phyloP scores from a whole-genome alignment of 441 rosid species.

The Gossypium davidsonii region DNA sequence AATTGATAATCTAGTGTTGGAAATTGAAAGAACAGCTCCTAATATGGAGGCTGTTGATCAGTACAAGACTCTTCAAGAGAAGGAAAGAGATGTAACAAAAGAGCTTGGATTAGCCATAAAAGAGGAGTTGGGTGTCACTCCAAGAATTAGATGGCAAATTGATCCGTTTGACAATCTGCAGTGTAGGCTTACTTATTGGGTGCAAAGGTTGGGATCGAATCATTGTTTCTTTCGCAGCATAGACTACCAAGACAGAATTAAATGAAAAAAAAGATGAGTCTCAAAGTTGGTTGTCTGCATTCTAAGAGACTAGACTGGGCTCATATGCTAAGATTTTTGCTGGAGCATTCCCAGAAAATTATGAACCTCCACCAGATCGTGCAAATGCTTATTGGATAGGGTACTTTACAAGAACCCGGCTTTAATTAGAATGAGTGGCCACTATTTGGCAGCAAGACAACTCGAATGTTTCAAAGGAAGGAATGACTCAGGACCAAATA shows the following conservation, averaged over 20 bases:
- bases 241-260: slow-evolving; percentile 89
- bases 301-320: slow-evolving; percentile 90
- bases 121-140: slow-evolving; percentile 85
- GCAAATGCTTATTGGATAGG: slow-evolving; percentile 97
- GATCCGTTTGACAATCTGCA: slow-evolving; percentile 99
- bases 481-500: slow-evolving; percentile 56
- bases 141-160: slow-evolving; percentile 99
- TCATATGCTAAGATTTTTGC: slow-evolving; percentile 94
- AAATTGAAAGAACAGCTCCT: slow-evolving; percentile 90
- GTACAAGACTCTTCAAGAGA: slow-evolving; percentile 78
- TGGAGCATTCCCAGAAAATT: slow-evolving; percentile 88
- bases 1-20: slow-evolving; percentile 59
- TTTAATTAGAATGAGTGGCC: slow-evolving; percentile 88
- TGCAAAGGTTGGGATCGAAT: slow-evolving; percentile 93
- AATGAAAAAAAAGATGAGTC: slow-evolving; percentile 83
- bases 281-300: slow-evolving; percentile 92
- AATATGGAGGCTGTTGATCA: slow-evolving; percentile 93
- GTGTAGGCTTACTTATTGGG: slow-evolving; percentile 96
- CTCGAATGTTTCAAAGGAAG: slow-evolving; percentile 81
- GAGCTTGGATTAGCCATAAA: slow-evolving; percentile 82
- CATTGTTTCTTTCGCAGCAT: slow-evolving; percentile 85
- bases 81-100: slow-evolving; percentile 68
- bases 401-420: slow-evolving; percentile 93
- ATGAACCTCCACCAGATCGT: slow-evolving; percentile 95
- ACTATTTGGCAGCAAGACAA: slow-evolving; percentile 93